Conservation (phyloP, 176 grass and related monocot genomes). For the Carex littledalei region DNA sequence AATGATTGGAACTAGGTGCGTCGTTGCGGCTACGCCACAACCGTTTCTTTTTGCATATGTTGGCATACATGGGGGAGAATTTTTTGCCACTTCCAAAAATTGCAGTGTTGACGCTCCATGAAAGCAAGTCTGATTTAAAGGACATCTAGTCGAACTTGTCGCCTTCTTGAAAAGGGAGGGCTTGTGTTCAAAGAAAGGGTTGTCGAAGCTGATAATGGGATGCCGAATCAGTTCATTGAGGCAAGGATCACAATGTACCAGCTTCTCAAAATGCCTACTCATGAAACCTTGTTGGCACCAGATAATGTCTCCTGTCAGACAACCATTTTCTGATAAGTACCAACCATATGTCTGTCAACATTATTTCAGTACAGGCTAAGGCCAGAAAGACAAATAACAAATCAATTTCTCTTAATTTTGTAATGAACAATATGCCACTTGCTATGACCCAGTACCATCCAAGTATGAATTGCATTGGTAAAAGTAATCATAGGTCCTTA, state of each 20-base stretch:
- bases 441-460: not conserved
- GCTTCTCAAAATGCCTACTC: constrained; percentile 66
- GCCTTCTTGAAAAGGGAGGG: constrained; percentile 49
- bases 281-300: constrained; percentile 48
- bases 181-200: constrained; percentile 47
- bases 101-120: no score
- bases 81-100: no score
- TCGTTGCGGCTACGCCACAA: no score
- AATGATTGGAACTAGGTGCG: no score
- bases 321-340: constrained; percentile 19
- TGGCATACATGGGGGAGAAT: no score
- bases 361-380: not conserved
- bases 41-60: no score
- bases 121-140: no score
- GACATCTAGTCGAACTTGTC: constrained; percentile 10
- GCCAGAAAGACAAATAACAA: not conserved
- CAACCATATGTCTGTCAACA: no score
- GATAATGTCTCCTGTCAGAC: constrained; percentile 48
- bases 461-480: not conserved
- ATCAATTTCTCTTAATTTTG: not conserved
- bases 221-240: constrained; percentile 12
- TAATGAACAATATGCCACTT: not conserved
- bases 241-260: constrained; percentile 30
- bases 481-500: not conserved
- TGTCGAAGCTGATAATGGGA: constrained; percentile 31